Percentiles rank a stretch among this genome's conserved stretches.
These are phyloP conservation scores for Huntiella decipiens DNA, from an alignment of 2,329 filamentous ascomycete species.

Conservation along the genomic window DNA sequence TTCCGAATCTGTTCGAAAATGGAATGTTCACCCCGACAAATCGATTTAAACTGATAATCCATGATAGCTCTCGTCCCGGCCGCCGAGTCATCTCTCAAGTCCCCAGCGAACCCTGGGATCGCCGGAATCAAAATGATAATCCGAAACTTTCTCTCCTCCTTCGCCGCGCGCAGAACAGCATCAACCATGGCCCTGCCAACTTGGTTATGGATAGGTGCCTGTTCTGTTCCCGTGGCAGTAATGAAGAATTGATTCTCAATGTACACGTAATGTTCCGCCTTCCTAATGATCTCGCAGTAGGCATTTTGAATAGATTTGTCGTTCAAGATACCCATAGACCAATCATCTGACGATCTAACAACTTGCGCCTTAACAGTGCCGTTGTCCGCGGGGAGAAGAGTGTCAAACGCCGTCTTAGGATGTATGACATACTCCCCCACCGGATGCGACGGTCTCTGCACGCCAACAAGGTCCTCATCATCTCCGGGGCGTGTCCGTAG, in stretches of 20 bases:
- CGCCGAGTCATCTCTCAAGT: conserved; percentile 66
- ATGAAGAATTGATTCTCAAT: conserved; percentile 99
- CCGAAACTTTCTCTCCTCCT: conserved; percentile 72
- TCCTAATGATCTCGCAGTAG: conserved; percentile 66
- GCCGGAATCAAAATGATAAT: conserved; percentile 82
- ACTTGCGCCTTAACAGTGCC: conserved; percentile 69
- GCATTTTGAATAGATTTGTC: conserved; percentile 80
- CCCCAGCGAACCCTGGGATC: conserved; percentile 85
- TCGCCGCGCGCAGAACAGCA: conserved; percentile 60
- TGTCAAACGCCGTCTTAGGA: conserved; percentile 48
- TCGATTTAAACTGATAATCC: conserved; percentile 97
- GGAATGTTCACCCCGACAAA: conserved; percentile 76
- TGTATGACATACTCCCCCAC: conserved; percentile 77
- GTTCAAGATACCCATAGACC: conserved; percentile 75
- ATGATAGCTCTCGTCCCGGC: conserved; percentile 84
- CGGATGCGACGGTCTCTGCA: conserved; percentile 75
- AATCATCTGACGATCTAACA: conserved; percentile 78
- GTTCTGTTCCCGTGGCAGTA: conserved; percentile 77
- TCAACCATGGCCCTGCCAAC: conserved; percentile 84
- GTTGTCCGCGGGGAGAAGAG: conserved; percentile 42
- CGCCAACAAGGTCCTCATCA: conserved; percentile 69
- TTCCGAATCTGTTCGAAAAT: conserved; percentile 63
- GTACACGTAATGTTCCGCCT: conserved; percentile 83
- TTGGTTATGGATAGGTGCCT: conserved; percentile 68
- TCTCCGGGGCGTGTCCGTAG: conserved; percentile 57